phyloP scores from a whole-genome alignment of 768 basidiomycete species.

The Phaeotremella fagi region DNA sequence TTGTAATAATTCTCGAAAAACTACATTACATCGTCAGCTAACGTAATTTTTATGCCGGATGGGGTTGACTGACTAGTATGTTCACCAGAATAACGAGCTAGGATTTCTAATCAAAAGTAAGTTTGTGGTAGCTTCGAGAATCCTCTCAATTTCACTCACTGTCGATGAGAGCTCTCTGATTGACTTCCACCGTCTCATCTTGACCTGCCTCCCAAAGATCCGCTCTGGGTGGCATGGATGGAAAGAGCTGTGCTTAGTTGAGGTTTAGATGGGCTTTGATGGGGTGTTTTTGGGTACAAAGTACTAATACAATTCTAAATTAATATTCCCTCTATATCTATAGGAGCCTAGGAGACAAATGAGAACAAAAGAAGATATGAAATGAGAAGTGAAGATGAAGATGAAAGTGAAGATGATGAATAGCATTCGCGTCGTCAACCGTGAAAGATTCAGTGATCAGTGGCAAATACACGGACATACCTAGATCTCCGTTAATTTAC shows the following conservation, averaged over 20 bases:
- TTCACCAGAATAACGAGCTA: slow-evolving; percentile 92
- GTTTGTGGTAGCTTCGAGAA: not conserved
- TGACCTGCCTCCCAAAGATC: slow-evolving; percentile 32
- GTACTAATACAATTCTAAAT: no score
- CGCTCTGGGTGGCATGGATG: slow-evolving; percentile 37
- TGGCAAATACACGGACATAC: not conserved
- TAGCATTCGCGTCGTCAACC: no score
- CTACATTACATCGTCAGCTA: slow-evolving; percentile 37
- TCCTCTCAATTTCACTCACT: slow-evolving; percentile 52
- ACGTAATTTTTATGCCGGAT: not conserved
- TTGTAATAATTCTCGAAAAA: slow-evolving; percentile 81
- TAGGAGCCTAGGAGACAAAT: no score
- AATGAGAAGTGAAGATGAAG: not conserved
- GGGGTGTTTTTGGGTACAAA: no score
- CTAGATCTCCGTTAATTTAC: not conserved
- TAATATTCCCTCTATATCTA: no score
- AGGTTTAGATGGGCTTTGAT: no score
- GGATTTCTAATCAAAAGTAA: slow-evolving; percentile 52
- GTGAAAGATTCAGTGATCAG: no score
- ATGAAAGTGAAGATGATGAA: no score
- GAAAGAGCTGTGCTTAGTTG: no score
- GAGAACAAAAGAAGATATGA: not conserved
- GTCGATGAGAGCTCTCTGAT: slow-evolving; percentile 93
- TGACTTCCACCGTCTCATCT: slow-evolving; percentile 59
- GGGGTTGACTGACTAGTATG: slow-evolving; percentile 60